Percentiles rank a stretch among this genome's conserved stretches.
These are phyloP conservation scores for Diaporthe sp. DNA, from an alignment of 2,329 filamentous ascomycete species.

Conservation along the genomic window DNA sequence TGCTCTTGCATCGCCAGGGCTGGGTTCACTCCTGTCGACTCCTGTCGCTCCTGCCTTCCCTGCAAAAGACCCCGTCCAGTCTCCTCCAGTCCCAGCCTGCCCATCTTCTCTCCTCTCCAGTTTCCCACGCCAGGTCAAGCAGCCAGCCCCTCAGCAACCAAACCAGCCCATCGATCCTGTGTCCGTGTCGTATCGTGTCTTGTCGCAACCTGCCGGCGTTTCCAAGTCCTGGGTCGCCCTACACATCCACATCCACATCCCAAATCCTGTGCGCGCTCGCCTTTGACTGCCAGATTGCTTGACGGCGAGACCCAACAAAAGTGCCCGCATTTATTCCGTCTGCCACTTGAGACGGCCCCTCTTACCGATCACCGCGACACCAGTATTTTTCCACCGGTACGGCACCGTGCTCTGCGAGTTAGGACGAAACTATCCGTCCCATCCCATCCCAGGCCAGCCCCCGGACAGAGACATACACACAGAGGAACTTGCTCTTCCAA, in stretches of 20 bases:
- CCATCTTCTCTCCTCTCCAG: slow-evolving; percentile 23
- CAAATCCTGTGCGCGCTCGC: slow-evolving; percentile 6
- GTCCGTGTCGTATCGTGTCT: slow-evolving; percentile 5
- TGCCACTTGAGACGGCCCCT: slow-evolving; percentile 37
- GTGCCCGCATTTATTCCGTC: slow-evolving; percentile 28
- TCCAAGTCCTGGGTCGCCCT: background rate
- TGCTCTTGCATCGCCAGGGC: slow-evolving; percentile 18
- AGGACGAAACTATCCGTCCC: slow-evolving; percentile 31
- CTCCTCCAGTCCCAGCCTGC: slow-evolving; percentile 1
- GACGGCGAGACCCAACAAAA: slow-evolving; percentile 13
- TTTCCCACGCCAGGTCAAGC: background rate
- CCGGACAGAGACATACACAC: background rate
- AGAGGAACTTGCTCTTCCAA: background rate
- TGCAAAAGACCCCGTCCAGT: slow-evolving; percentile 23
- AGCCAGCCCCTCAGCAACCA: background rate
- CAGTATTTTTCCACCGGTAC: slow-evolving; percentile 7
- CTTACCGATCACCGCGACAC: slow-evolving; percentile 39
- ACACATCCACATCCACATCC: background rate
- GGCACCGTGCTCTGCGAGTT: background rate
- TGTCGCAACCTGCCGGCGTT: slow-evolving; percentile 21
- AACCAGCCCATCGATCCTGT: background rate
- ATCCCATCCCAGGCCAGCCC: slow-evolving; percentile 11
- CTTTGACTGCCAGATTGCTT: background rate
- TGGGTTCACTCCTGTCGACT: slow-evolving; percentile 13
- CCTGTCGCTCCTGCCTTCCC: slow-evolving; percentile 15